Conservation (phyloP, 163 green algal species). For the Trebouxia gelatinosa region DNA sequence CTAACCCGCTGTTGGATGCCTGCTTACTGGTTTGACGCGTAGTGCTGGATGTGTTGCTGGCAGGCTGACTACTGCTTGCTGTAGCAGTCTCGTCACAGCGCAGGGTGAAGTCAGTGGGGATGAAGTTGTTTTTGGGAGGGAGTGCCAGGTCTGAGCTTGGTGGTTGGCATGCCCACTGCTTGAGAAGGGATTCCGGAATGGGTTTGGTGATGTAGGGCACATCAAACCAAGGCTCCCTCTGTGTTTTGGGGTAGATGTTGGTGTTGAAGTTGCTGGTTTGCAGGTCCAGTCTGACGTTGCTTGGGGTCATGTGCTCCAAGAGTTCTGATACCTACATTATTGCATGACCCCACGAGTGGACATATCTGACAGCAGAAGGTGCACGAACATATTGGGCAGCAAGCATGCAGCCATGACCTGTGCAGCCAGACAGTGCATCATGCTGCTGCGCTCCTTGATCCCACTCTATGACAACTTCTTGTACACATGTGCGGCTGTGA, state of each 20-base stretch:
- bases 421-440: neutral
- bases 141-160: slow-evolving; percentile 59
- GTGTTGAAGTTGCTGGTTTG: slow-evolving; percentile 55
- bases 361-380: no score
- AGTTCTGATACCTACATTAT: slow-evolving; percentile 47
- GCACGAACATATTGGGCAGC: neutral
- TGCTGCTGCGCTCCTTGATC: neutral
- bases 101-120: slow-evolving; percentile 74
- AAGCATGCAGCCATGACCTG: neutral
- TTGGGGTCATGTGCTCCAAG: slow-evolving; percentile 53
- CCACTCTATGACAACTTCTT: neutral
- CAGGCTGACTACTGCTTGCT: neutral
- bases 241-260: neutral
- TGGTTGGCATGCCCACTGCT: slow-evolving; percentile 39
- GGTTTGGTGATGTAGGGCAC: slow-evolving; percentile 50
- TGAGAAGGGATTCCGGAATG: slow-evolving; percentile 46
- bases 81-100: slow-evolving; percentile 15
- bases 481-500: no score
- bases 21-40: neutral
- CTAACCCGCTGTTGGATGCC: neutral
- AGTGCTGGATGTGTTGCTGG: neutral
- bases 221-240: slow-evolving; percentile 84
- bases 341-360: no score
- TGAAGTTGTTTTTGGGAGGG: slow-evolving; percentile 80
- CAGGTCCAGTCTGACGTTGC: slow-evolving; percentile 64